Conservation (phyloP, 2,329 filamentous ascomycete genomes). For the Aureobasidium sp. region DNA sequence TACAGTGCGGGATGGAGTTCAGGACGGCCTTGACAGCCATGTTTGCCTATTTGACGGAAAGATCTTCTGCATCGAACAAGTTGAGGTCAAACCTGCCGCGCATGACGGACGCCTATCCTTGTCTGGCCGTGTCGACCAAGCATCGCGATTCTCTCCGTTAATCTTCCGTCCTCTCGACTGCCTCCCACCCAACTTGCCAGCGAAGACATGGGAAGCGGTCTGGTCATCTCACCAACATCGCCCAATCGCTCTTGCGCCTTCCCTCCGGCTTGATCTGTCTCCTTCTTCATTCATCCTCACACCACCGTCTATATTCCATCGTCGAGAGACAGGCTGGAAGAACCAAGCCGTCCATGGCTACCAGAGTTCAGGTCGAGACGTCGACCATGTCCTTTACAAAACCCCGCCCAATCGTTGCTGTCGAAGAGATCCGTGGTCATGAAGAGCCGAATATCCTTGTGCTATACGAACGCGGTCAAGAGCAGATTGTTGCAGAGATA, state of each 20-base stretch:
- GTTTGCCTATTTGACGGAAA: neutral
- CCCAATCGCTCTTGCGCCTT: neutral
- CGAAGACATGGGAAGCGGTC: constrained; percentile 2
- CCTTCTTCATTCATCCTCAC: neutral
- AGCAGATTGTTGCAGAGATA: constrained; percentile 66
- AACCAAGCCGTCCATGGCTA: constrained; percentile 16
- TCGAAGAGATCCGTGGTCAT: constrained; percentile 27
- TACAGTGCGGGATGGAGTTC: constrained; percentile 7
- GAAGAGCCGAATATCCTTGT: constrained; percentile 42
- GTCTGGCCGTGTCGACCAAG: neutral
- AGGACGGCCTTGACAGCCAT: neutral
- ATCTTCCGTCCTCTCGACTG: constrained; percentile 12
- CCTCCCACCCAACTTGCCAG: neutral
- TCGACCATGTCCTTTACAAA: constrained; percentile 14
- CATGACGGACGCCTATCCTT: constrained; percentile 1
- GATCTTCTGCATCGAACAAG: constrained; percentile 1
- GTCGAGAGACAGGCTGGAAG: neutral
- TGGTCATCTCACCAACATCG: neutral
- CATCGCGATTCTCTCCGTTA: constrained; percentile 12
- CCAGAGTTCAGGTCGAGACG: constrained; percentile 16
- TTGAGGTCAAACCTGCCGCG: neutral
- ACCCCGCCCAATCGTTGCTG: constrained; percentile 19
- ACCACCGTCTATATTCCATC: neutral
- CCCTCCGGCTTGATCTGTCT: neutral
- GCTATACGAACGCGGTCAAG: constrained; percentile 63